Conservation (phyloP, 108 stramenopile genomes). For the Cyclotella baltica region DNA sequence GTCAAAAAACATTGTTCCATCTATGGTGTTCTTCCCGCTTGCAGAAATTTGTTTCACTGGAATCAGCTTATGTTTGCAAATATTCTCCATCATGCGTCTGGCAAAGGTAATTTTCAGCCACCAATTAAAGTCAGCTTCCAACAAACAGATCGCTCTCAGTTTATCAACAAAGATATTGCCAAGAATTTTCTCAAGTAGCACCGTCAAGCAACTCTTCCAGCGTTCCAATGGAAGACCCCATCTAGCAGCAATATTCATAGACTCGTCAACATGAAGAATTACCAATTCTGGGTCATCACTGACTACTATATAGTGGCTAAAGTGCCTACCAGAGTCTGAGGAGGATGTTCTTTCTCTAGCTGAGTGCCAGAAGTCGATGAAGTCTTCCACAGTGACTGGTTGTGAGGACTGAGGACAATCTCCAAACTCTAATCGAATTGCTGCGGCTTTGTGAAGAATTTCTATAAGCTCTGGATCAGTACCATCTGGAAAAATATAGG, state of each 20-base stretch:
- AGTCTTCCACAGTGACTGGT: constrained; percentile 21
- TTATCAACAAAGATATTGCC: constrained; percentile 29
- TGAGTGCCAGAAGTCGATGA: constrained; percentile 13
- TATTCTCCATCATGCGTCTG: constrained; percentile 20
- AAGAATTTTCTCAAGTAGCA: constrained; percentile 34
- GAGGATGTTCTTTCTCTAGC: constrained; percentile 11
- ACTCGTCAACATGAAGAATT: constrained; percentile 18
- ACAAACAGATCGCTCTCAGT: constrained; percentile 29
- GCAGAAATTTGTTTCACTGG: constrained; percentile 12
- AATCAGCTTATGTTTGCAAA: background rate
- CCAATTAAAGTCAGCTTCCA: constrained; percentile 50
- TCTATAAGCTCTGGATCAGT: background rate
- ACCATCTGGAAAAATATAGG: constrained; percentile 18
- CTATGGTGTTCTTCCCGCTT: background rate
- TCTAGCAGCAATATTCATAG: background rate
- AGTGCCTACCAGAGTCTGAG: constrained; percentile 21
- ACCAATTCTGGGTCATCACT: background rate
- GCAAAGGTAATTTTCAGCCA: constrained; percentile 28
- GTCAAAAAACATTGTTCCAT: constrained; percentile 6
- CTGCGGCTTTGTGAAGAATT: constrained; percentile 13
- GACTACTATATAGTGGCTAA: constrained; percentile 27
- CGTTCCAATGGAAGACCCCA: constrained; percentile 13
- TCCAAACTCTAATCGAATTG: background rate
- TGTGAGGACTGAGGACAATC: background rate
- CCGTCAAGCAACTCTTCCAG: constrained; percentile 22